phyloP scores from a whole-genome alignment of 192 early-diverging fungal species.

The Coemansia sp. region DNA sequence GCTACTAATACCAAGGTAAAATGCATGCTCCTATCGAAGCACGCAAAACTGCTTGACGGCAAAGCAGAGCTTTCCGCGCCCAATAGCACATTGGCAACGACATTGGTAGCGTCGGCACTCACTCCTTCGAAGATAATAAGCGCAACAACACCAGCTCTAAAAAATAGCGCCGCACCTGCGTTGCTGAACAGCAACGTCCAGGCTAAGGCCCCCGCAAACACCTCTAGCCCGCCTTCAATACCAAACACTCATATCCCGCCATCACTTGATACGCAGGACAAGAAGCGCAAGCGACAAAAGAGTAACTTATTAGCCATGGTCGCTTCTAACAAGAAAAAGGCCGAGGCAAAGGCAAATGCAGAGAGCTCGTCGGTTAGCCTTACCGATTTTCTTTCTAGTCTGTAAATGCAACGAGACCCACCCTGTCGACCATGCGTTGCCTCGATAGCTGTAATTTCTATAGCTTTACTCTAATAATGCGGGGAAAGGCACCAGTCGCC shows the following conservation, averaged over 20 bases:
- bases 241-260: not conserved
- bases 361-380: constrained; percentile 21
- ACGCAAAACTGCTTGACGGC: too few species aligned
- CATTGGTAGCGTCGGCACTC: too few species aligned
- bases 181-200: not conserved
- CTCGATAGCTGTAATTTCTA: too few species aligned
- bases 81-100: too few species aligned
- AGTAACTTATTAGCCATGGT: constrained; percentile 40
- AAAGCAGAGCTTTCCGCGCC: too few species aligned
- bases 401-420: constrained; percentile 7
- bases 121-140: too few species aligned
- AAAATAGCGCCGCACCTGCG: not conserved
- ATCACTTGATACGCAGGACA: constrained; percentile 6
- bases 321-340: constrained; percentile 42
- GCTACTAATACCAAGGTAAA: not conserved
- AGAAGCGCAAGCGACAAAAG: constrained; percentile 45
- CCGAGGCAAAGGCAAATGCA: constrained; percentile 17
- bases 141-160: not conserved
- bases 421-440: too few species aligned
- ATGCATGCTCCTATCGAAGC: too few species aligned
- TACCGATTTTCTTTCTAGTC: constrained; percentile 27
- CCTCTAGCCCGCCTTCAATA: not conserved
- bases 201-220: not conserved
- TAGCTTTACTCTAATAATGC: too few species aligned
- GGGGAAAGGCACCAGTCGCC: too few species aligned